These are phyloP conservation scores for Cadophora luteo-olivacea DNA, from an alignment of 2,329 filamentous ascomycete species.

Conservation along the genomic window DNA sequence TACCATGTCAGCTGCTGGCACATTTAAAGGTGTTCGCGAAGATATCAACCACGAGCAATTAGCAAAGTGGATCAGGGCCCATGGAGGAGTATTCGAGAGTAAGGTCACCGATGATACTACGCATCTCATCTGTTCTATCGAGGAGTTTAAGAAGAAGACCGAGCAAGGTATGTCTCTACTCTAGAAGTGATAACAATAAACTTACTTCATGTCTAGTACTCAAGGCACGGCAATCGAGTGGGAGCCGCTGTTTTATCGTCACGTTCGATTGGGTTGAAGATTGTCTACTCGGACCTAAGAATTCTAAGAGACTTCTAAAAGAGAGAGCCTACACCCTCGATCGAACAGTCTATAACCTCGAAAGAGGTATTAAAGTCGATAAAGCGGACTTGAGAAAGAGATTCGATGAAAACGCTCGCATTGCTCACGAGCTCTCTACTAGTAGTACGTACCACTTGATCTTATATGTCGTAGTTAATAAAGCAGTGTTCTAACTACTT, in stretches of 20 bases:
- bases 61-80: conserved; percentile 66
- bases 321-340: conserved; percentile 36
- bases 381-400: conserved; percentile 45
- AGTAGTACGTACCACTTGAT: conserved; percentile 50
- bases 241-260: conserved; percentile 50
- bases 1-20: conserved; percentile 63
- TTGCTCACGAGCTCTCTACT: conserved; percentile 54
- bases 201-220: conserved; percentile 45
- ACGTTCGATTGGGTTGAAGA: conserved; percentile 55
- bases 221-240: conserved; percentile 45
- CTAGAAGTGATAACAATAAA: not conserved
- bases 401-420: conserved; percentile 43
- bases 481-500: conserved; percentile 18
- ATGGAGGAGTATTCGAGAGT: conserved; percentile 64
- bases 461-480: not conserved
- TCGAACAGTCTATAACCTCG: conserved; percentile 31
- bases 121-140: conserved; percentile 72
- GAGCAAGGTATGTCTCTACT: conserved; percentile 33
- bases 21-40: conserved; percentile 51
- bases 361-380: conserved; percentile 49
- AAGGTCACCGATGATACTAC: conserved; percentile 65
- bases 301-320: conserved; percentile 39
- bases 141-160: conserved; percentile 58
- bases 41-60: conserved; percentile 61
- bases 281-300: conserved; percentile 36